Base-by-base conservation (phyloP, 805 yeast genomes). In the Candida parachauliodes region DNA sequence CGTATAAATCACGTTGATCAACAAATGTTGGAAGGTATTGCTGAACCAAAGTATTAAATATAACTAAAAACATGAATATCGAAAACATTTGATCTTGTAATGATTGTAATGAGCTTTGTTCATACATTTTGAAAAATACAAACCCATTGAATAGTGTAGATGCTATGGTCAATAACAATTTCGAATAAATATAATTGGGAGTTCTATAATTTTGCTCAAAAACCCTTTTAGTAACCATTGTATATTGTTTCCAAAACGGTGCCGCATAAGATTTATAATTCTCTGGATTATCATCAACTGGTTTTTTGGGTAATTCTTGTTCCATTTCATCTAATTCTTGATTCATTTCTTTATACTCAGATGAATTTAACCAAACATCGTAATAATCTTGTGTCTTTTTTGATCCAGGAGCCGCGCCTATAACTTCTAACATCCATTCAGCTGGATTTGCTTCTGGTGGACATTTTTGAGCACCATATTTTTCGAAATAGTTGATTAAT, bases 391-490 rank as follows among this genome's bases (percentile, higher is more conserved):
- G 81, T 34, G 66, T 65, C 10, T 85, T 81, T 44, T 75, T 79
- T 24, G 83, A 74, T 36, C 85, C 87, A 5, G 87, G 87, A 22
- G 86, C 86, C 34, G 86, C 86, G 50, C 87, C 87, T 49, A 81
- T 83, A 44, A 81, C 84, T 44, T 83, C 84, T 60, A 88, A 68
- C 94, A 88, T 88, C 93, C 94, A 88, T 64, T 86, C 95, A n/a
- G 67, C 67, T 8, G 68, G 67, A 43, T 61, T 56, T 8, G 62
- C 56, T 51, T 55, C 62, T 22, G 39, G 37, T 8, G 63, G 62
- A 48, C 61, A 57, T 26, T 47, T 47, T 20, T 50, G 55, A 21
- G 87, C 86, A 20, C 94, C 83, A 51, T 79, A 61, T 48, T 71
- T 71, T 59, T 81, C 88, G 51, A 83, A 81, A 57, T 83, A 83